Percentiles rank a stretch among this genome's conserved stretches.
phyloP scores from a whole-genome alignment of 1,284 basidiomycete genomes.

The Microbotryum violaceum region DNA sequence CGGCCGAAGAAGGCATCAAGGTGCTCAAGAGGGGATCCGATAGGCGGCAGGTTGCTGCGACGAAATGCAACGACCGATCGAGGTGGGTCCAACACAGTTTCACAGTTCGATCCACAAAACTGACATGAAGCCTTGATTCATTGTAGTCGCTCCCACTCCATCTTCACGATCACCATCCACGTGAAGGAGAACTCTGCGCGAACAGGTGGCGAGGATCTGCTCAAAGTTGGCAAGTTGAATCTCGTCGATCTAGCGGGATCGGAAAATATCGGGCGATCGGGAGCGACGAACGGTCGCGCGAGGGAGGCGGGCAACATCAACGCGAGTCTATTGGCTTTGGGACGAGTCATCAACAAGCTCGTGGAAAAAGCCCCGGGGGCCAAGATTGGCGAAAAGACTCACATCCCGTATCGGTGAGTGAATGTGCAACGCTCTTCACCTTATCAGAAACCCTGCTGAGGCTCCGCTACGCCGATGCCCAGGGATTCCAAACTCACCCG shows the following conservation, averaged over 20 bases:
- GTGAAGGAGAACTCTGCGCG: slow-evolving; percentile 66
- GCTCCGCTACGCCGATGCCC: background rate
- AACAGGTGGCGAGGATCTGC: slow-evolving; percentile 67
- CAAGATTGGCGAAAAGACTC: slow-evolving; percentile 36
- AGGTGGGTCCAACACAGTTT: slow-evolving; percentile 43
- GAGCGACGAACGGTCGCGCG: slow-evolving; percentile 90
- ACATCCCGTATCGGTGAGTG: slow-evolving; percentile 79
- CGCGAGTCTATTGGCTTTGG: slow-evolving; percentile 89
- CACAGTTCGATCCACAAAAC: no score
- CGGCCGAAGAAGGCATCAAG: slow-evolving; percentile 73
- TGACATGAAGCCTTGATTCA: background rate
- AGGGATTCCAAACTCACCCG: slow-evolving; percentile 79
- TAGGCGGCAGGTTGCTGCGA: slow-evolving; percentile 87
- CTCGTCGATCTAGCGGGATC: slow-evolving; percentile 95
- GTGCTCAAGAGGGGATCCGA: slow-evolving; percentile 83
- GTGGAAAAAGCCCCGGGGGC: slow-evolving; percentile 58
- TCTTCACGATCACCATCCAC: slow-evolving; percentile 94
- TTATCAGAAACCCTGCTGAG: background rate
- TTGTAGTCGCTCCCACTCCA: slow-evolving; percentile 81
- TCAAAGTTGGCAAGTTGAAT: slow-evolving; percentile 92
- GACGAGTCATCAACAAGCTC: slow-evolving; percentile 92
- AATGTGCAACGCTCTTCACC: background rate
- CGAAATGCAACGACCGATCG: slow-evolving; percentile 96
- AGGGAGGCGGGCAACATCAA: slow-evolving; percentile 99
- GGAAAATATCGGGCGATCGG: slow-evolving; percentile 93